Percentiles rank a stretch among this genome's conserved stretches.
These are phyloP conservation scores for Calophaca sinica DNA, from an alignment of 306 rosid species.

Conservation along the genomic window DNA sequence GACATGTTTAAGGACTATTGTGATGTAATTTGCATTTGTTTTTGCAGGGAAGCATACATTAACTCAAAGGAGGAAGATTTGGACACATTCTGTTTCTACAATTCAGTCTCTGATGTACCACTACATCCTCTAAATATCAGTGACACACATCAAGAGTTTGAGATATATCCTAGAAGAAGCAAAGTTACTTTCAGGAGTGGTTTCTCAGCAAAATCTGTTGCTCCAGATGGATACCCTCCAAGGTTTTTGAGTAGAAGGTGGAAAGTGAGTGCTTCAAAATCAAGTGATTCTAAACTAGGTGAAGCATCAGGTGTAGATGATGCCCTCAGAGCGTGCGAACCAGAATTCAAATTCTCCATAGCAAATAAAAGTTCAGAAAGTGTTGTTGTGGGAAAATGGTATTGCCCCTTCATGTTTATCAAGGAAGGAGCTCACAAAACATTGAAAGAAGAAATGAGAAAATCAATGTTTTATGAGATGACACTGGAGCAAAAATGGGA, in stretches of 20 bases:
- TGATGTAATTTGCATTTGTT: slow-evolving; percentile 27
- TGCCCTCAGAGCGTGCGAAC: slow-evolving; percentile 51
- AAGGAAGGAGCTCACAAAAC: slow-evolving; percentile 59
- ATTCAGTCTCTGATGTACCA: slow-evolving; percentile 40
- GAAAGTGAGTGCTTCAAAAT: slow-evolving; percentile 44
- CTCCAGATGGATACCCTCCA: slow-evolving; percentile 63
- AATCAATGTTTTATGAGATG: slow-evolving; percentile 66
- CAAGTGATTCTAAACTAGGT: slow-evolving; percentile 44
- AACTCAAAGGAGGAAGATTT: slow-evolving; percentile 56
- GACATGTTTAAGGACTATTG: slow-evolving; percentile 5
- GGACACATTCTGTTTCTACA: slow-evolving; percentile 55
- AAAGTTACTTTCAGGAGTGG: slow-evolving; percentile 51
- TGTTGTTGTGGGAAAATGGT: slow-evolving; percentile 76
- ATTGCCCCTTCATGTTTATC: slow-evolving; percentile 70
- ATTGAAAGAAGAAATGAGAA: slow-evolving; percentile 55
- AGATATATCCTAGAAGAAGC: slow-evolving; percentile 50
- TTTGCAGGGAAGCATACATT: slow-evolving; percentile 58
- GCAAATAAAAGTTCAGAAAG: slow-evolving; percentile 4
- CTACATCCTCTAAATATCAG: slow-evolving; percentile 48
- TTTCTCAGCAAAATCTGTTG: slow-evolving; percentile 62
- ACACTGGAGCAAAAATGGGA: slow-evolving; percentile 79
- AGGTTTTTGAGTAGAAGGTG: slow-evolving; percentile 58
- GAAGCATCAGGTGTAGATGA: slow-evolving; percentile 63
- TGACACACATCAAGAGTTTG: slow-evolving; percentile 53
- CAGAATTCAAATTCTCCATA: slow-evolving; percentile 43